These are phyloP conservation scores for Neolentinus lepideus DNA, from an alignment of 1,284 basidiomycete species.

Conservation along the genomic window DNA sequence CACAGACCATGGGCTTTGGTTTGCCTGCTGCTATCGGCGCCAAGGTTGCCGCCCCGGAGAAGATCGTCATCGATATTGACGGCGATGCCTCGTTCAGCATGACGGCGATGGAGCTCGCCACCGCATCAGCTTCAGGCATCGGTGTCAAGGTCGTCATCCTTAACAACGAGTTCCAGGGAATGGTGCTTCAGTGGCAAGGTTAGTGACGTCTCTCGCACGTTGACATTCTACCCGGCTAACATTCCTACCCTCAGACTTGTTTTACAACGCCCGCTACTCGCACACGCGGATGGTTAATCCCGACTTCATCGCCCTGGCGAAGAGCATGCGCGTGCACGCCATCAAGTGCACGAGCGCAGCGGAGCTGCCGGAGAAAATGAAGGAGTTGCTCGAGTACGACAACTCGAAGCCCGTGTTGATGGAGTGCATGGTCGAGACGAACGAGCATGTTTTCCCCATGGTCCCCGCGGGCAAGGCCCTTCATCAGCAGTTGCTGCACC, in stretches of 20 bases:
- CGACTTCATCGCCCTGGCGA: constrained; percentile 85
- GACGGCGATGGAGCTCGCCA: constrained; percentile 98
- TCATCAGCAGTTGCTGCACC: constrained; percentile 80
- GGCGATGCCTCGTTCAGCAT: constrained; percentile 98
- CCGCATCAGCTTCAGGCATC: constrained; percentile 86
- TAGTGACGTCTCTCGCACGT: constrained; percentile 13
- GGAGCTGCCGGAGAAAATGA: constrained; percentile 93
- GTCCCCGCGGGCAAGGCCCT: constrained; percentile 87
- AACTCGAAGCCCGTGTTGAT: constrained; percentile 81
- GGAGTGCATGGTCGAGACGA: constrained; percentile 83
- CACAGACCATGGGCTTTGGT: constrained; percentile 95
- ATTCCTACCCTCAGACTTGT: constrained; percentile 59
- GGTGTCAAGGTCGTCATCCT: constrained; percentile 90
- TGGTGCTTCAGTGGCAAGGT: constrained; percentile 99
- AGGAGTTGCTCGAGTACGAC: constrained; percentile 96
- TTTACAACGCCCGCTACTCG: constrained; percentile 92
- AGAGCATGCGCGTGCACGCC: constrained; percentile 89
- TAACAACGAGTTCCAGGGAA: constrained; percentile 96
- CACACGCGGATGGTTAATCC: constrained; percentile 95
- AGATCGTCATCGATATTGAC: constrained; percentile 94
- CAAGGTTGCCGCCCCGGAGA: constrained; percentile 92
- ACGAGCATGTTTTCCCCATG: constrained; percentile 96
- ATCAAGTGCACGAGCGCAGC: constrained; percentile 66
- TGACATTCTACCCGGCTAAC: constrained; percentile 2
- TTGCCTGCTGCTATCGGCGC: constrained; percentile 92